Evolutionary conservation across 2,329 filamentous ascomycete genomes (phyloP), one percentile per base, ranked within the genome.

Genomic region (Ceratocystis lukuohia): DNA sequence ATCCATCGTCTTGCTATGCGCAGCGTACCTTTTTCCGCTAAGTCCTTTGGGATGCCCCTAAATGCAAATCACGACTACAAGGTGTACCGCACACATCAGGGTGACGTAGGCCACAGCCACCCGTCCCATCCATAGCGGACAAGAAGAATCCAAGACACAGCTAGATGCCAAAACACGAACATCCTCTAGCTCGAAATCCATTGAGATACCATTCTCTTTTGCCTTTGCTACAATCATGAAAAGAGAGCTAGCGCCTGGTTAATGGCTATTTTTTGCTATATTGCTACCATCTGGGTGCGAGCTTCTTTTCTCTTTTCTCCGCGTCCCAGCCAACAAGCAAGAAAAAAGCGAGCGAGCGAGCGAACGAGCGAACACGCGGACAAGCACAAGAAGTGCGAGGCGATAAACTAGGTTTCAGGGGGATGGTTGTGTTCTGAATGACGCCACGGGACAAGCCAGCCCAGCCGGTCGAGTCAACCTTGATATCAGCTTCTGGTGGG

Each of bases 41-140:
- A 10, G 48, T 15, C 48, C 12, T 53, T 53, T 25, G 7, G 48
- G 48, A 5, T 10, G 48, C 17, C 48, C 48, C 48, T 53, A 53
- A 25, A 50, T 48, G n/a, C 8, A 50, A 20, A 20, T 50, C 17
- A 12, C 48, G 7, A 25, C 48, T 7, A 15, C 4, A 28, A 3
- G 20, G 48, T 53, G 15, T 25, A 25, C 22, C 12, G 10, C 25
- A 53, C 48, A 50, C n/a, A 53, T 53, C 20, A 15, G 22, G 48
- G 48, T 53, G 48, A 53, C 22, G 48, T 53, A 53, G 48, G 48
- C 48, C 48, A 53, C 48, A 53, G 48, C 20, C 48, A 53, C 48
- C n/a, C n/a, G n/a, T 22, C 22, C 22, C 46, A 50, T 50, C 46
- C 46, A 50, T 50, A 50, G 46, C 46, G 20, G n/a, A 50, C 48